These are phyloP conservation scores for Eucalyptus microcorys DNA, from an alignment of 345 rosid genomes.

Conservation along the genomic window DNA sequence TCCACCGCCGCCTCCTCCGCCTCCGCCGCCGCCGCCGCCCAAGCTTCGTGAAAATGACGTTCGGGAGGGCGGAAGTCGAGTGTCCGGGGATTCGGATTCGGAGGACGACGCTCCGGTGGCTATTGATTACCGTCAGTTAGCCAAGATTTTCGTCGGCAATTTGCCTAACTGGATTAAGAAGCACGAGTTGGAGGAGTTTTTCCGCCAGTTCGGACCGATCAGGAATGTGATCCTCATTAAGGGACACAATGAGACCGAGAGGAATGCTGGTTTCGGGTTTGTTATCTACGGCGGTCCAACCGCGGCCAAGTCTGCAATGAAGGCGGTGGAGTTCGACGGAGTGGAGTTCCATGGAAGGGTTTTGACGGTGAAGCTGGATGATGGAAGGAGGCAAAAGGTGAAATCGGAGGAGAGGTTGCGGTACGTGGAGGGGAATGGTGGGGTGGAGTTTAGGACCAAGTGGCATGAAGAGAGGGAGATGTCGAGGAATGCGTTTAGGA, in stretches of 20 bases:
- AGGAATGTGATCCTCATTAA: slow-evolving; percentile 52
- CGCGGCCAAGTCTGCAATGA: slow-evolving; percentile 52
- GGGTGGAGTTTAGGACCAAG: slow-evolving; percentile 35
- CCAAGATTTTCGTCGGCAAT: slow-evolving; percentile 85
- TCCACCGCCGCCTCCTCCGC: slow-evolving; percentile 43
- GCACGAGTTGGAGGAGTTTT: slow-evolving; percentile 50
- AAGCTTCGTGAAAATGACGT: neutral
- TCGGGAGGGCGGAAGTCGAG: slow-evolving; percentile 1
- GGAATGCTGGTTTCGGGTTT: slow-evolving; percentile 86
- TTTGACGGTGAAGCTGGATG: slow-evolving; percentile 84
- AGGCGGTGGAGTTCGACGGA: slow-evolving; percentile 89
- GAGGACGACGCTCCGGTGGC: neutral
- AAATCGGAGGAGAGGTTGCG: slow-evolving; percentile 51
- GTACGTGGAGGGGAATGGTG: slow-evolving; percentile 48
- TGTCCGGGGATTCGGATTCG: neutral
- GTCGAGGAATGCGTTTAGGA: slow-evolving; percentile 30
- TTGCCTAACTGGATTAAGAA: slow-evolving; percentile 85
- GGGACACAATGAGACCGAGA: slow-evolving; percentile 49
- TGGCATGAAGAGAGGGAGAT: slow-evolving; percentile 93
- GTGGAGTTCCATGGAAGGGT: slow-evolving; percentile 84
- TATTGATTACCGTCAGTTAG: slow-evolving; percentile 46
- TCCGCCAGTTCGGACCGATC: slow-evolving; percentile 87
- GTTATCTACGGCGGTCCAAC: slow-evolving; percentile 40
- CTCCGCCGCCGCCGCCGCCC: neutral
- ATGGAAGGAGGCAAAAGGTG: slow-evolving; percentile 61